Base-by-base conservation (phyloP, 768 basidiomycete species). In the Tylopilus plumbeoviolaceoides region DNA sequence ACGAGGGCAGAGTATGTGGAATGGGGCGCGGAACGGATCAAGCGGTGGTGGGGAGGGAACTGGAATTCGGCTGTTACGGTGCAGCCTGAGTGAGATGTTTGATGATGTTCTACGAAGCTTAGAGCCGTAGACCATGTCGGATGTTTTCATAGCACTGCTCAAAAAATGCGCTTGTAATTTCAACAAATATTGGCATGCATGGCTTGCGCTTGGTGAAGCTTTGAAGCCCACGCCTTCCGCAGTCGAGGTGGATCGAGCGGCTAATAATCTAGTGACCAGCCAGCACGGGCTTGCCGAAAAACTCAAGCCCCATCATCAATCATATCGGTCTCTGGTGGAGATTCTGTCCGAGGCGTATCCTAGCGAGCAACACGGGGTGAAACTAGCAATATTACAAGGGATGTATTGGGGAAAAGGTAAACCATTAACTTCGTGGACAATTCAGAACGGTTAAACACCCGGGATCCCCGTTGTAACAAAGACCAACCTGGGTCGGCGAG, bases 41-140 rank as follows among this genome's bases (percentile, higher is more conserved):
- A 86, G 68, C 79, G 79, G 64, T 97, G 97, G 88, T 91, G 87
- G 81, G 92, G 92, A 66, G 86, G 94, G 7, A 98, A 98, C 66
- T 90, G 87, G 85, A 89, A 90, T 63, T 59, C 48, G 0, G 21
- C 56, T 1, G 47, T 54, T 47, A 10, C 10, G 28, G 28, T 30
- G 7, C 28, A 30, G 28, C 28, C 28, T 30, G 28, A 30, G 8
- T 28, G 27, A 28, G 27, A 8, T 28, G 4, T 4, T 5, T 28
- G 8, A 28, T 4, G 27, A 8, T 5, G 10, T 30, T 30, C 28
- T 3, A 10, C 10, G 36, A 17, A n/a, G 36, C 17, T 36, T 1
- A 4, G 14, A 4, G 36, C 6, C 1, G 23, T 30, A 17, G 17
- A n/a, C 15, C 36, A 4, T 9, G 33, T 35, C 9, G 35, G 15